phyloP scores from a whole-genome alignment of 1,284 basidiomycete species.

The Ceratorhiza oryzae-sativae region DNA sequence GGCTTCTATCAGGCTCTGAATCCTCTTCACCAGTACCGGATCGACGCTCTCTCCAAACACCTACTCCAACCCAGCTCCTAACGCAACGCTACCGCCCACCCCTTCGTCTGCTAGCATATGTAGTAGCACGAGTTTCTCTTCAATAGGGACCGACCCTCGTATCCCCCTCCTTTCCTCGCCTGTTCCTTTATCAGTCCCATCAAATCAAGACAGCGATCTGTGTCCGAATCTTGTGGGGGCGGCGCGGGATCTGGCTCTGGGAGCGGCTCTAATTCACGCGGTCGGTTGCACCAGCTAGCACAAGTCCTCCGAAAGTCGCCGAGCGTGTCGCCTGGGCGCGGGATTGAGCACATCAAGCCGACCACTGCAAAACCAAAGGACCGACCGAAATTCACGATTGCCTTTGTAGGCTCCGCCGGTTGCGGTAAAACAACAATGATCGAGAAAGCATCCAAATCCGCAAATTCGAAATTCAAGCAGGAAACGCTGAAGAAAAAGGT shows the following conservation, averaged over 20 bases:
- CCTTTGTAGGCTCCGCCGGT: constrained; percentile 69
- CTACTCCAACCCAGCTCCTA: constrained; percentile 24
- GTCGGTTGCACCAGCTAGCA: constrained; percentile 6
- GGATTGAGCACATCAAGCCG: constrained; percentile 35
- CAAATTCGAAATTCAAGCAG: constrained; percentile 48
- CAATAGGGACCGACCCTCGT: background rate
- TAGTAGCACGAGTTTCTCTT: constrained; percentile 13
- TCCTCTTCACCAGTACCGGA: background rate
- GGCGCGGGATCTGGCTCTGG: constrained; percentile 29
- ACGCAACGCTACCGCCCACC: constrained; percentile 7
- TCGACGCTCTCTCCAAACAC: constrained; percentile 27
- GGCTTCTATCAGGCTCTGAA: background rate
- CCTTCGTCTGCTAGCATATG: constrained; percentile 30
- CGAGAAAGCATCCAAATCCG: constrained; percentile 66
- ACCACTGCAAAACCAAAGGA: background rate
- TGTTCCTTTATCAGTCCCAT: background rate
- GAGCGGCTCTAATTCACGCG: constrained; percentile 9
- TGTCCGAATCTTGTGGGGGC: constrained; percentile 26
- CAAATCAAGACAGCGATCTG: constrained; percentile 29
- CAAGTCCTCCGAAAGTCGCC: constrained; percentile 21
- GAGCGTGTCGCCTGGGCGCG: constrained; percentile 20
- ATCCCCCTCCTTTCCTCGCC: background rate
- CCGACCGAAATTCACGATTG: constrained; percentile 50
- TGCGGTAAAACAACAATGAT: constrained; percentile 78
- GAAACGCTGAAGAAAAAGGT: constrained; percentile 46